Percentiles rank a stretch among this genome's conserved stretches.
Evolutionary conservation across 2,329 filamentous ascomycete species (phyloP).

Genomic region (Apiospora rasikravindrae): DNA sequence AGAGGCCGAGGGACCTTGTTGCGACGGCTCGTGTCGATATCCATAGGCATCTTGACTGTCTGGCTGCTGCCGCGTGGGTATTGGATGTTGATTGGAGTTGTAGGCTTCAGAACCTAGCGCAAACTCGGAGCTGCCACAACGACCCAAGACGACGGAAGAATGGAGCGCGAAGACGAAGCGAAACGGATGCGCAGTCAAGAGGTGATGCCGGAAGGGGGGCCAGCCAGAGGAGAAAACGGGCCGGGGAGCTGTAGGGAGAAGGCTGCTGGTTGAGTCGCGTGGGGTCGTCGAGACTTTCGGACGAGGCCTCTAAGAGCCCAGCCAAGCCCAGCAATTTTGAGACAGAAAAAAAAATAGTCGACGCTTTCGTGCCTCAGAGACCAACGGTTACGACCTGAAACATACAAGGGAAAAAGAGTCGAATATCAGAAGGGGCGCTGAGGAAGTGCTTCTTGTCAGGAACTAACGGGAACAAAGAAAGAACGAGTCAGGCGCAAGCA

Average conservation of each 20-base stretch:
- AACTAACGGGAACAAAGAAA: neutral
- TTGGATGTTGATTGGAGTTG: neutral
- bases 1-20: slow-evolving; percentile 85
- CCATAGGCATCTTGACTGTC: slow-evolving; percentile 42
- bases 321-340: neutral
- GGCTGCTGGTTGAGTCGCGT: slow-evolving; percentile 2
- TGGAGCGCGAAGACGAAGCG: slow-evolving; percentile 7
- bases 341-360: neutral
- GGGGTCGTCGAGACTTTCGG: slow-evolving; percentile 11
- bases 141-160: neutral
- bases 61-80: neutral
- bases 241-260: neutral
- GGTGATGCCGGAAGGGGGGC: neutral
- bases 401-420: slow-evolving; percentile 9
- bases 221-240: neutral
- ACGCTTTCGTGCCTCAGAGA: neutral
- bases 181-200: slow-evolving; percentile 5
- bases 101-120: slow-evolving; percentile 2
- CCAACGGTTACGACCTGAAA: neutral
- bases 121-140: slow-evolving; percentile 1
- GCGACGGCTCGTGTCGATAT: slow-evolving; percentile 83
- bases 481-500: neutral
- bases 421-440: neutral
- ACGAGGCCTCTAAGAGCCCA: neutral
- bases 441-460: neutral